Evolutionary conservation across 768 basidiomycete genomes (phyloP), one percentile per base, ranked within the genome.

Genomic region (Rhizopogon sp.): DNA sequence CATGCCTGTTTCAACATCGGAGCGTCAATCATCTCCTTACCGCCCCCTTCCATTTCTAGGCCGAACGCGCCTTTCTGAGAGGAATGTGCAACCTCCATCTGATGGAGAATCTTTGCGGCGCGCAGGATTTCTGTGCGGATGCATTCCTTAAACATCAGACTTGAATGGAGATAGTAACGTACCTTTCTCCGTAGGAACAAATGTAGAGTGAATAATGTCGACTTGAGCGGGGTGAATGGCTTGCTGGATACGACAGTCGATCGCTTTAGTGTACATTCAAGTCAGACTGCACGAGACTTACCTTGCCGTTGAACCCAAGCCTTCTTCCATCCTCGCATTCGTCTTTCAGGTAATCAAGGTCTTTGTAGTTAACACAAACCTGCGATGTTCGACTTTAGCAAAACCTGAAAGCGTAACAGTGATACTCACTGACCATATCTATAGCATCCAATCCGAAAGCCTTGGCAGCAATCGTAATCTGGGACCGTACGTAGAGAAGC

Each of bases 261-360:
- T 31, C 37, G 28, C n/a, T 31, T 35, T 56, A 29, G 20, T 50
- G 25, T 22, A 45, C 56, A 37, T 50, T 43, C 39, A 41, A 31
- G 43, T 53, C 28, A 25, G n/a, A 52, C 58, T 31, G 33, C 11
- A 43, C 8, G 39, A 42, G 13, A 40, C 50, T 13, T 10, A 84
- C 93, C 80, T 97, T 97, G 43, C 93, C 95, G n/a, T 85, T 88
- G 64, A 93, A 98, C 0, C 95, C 95, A 13, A 97, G 72, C 53
- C 83, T 73, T 45, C 87, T 70, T 1, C 90, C 95, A 60, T 97
- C 93, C 46, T 77, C 66, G 50, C 86, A 88, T 67, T 97, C 95
- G 1, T 87, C 83, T 59, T 72, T 70, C 31, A 97, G 73, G 56
- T 80, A 80, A 14, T 78, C 75, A 9, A 73, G 62, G 63, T 94